A percentile compares a stretch with the other conserved stretches of the same genome.
Conservation (phyloP, 179 eudicot species). For the Beta lomatogona region DNA sequence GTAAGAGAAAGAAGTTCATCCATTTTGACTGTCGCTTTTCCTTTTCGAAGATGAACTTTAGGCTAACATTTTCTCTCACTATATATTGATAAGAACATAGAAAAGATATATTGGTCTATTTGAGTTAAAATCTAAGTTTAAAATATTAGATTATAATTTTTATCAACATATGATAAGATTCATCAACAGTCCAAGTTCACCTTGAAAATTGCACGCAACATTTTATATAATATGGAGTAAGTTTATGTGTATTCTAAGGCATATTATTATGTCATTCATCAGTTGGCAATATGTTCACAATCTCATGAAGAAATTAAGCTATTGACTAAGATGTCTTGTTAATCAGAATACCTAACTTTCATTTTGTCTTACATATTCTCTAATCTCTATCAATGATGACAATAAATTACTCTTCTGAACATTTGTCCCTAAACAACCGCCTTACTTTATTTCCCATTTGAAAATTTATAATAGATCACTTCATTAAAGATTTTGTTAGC, state of each 20-base stretch:
- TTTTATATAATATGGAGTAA: background rate
- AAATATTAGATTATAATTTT: too few species aligned
- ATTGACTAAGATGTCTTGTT: background rate
- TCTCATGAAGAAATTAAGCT: background rate
- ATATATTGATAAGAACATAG: too few species aligned
- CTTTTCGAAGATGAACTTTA: too few species aligned
- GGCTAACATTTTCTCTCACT: too few species aligned
- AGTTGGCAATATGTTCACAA: constrained; percentile 3
- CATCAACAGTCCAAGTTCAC: too few species aligned
- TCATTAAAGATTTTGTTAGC: constrained; percentile 2
- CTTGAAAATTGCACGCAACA: too few species aligned
- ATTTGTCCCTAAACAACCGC: background rate
- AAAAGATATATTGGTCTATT: too few species aligned
- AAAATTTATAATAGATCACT: constrained; percentile 1
- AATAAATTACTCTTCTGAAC: background rate
- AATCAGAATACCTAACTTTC: constrained; percentile 13
- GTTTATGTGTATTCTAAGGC: background rate
- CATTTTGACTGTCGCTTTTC: too few species aligned
- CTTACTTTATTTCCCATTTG: background rate
- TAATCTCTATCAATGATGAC: background rate
- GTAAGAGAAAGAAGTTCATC: too few species aligned
- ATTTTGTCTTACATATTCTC: background rate
- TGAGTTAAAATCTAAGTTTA: too few species aligned
- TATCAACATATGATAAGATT: too few species aligned
- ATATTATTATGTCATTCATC: background rate